Conservation (phyloP, 805 yeast species). For the Ogataea neopini region DNA sequence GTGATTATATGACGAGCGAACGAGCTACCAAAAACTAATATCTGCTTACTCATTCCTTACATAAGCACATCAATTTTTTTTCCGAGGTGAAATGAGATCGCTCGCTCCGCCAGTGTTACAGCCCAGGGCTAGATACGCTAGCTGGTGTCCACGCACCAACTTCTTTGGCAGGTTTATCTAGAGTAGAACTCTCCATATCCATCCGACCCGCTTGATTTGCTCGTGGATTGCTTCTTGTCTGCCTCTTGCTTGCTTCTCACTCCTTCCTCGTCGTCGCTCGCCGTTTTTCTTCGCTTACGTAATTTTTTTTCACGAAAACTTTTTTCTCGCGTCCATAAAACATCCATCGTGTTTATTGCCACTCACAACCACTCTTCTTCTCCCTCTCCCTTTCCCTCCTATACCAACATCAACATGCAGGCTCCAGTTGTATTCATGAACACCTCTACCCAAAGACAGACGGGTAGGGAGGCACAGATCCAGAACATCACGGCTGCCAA, state of each 20-base stretch:
- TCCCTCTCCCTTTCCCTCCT: not conserved
- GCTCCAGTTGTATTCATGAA: slow-evolving; percentile 86
- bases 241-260: not conserved
- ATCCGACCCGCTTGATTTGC: too few relatives aligned
- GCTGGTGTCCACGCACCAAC: too few relatives aligned
- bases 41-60: too few relatives aligned
- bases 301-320: not conserved
- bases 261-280: not conserved
- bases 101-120: too few relatives aligned
- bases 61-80: too few relatives aligned
- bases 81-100: too few relatives aligned
- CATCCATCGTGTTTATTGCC: not conserved
- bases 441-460: slow-evolving; percentile 88
- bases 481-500: slow-evolving; percentile 99
- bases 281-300: not conserved
- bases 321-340: slow-evolving; percentile 1
- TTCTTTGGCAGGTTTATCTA: too few relatives aligned
- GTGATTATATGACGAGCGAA: slow-evolving; percentile 4
- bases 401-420: slow-evolving; percentile 48
- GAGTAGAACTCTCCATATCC: too few relatives aligned
- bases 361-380: not conserved
- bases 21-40: too few relatives aligned
- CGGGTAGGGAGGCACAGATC: slow-evolving; percentile 95
- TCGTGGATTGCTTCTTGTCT: too few relatives aligned
- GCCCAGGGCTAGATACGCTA: too few relatives aligned